phyloP scores from a whole-genome alignment of 2,329 filamentous ascomycete genomes.

The Rutstroemia sp. region DNA sequence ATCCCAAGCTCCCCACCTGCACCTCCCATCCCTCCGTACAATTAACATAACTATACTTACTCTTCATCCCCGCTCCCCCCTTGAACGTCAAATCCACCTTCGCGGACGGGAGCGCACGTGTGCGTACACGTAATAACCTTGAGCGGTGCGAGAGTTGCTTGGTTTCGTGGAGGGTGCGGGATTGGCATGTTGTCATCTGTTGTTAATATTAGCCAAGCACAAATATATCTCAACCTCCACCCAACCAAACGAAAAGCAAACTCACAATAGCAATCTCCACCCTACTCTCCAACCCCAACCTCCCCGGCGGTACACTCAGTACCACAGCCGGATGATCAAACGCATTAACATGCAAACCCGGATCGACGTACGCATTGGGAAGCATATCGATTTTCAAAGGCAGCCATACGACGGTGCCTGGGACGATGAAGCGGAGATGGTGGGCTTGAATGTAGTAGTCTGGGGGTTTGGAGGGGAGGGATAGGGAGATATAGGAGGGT shows the following conservation, averaged over 20 bases:
- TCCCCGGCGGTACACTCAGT: neutral
- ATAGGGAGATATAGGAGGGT: neutral
- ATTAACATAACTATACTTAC: slow-evolving; percentile 8
- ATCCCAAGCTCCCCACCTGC: slow-evolving; percentile 1
- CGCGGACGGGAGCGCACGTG: neutral
- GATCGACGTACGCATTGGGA: neutral
- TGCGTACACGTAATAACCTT: neutral
- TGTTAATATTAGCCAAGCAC: no score
- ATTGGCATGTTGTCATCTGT: slow-evolving; percentile 4
- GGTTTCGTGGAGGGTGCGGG: slow-evolving; percentile 1
- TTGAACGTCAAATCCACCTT: slow-evolving; percentile 6
- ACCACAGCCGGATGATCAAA: slow-evolving; percentile 7
- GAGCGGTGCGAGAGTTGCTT: neutral
- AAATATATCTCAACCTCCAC: no score
- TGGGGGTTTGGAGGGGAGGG: neutral
- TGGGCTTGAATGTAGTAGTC: neutral
- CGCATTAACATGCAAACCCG: neutral
- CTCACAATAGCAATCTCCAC: slow-evolving; percentile 5
- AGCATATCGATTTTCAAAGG: neutral
- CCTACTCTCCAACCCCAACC: neutral
- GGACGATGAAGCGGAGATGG: neutral
- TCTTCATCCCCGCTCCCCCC: neutral
- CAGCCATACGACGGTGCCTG: neutral
- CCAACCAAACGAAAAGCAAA: neutral
- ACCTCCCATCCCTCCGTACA: neutral